These are phyloP conservation scores for Neonectria neomacrospora DNA, from an alignment of 2,329 filamentous ascomycete genomes.

Conservation along the genomic window DNA sequence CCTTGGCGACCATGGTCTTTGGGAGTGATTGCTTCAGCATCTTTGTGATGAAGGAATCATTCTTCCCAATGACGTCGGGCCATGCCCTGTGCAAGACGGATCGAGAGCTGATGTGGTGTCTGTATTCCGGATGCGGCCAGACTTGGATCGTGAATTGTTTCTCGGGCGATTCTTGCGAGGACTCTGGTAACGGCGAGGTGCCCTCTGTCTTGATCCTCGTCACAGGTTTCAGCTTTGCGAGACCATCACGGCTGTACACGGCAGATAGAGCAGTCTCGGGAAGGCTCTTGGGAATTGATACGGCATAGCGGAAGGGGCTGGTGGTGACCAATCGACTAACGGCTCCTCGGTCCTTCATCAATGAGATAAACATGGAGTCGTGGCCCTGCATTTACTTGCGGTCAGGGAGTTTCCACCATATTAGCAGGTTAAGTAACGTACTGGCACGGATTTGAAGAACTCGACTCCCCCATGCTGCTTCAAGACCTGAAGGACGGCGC, in stretches of 20 bases:
- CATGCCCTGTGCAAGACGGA: conserved; percentile 56
- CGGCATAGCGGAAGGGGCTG: conserved; percentile 61
- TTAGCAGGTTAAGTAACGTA: conserved; percentile 15
- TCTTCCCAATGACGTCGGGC: conserved; percentile 49
- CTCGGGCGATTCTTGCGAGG: conserved; percentile 22
- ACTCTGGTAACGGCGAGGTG: neutral
- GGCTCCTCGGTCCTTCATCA: conserved; percentile 55
- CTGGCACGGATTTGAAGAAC: conserved; percentile 56
- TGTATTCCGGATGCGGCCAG: conserved; percentile 52
- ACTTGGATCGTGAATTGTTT: conserved; percentile 57
- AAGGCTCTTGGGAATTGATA: conserved; percentile 46
- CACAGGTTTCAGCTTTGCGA: conserved; percentile 19
- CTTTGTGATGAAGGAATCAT: conserved; percentile 50
- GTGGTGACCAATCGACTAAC: conserved; percentile 53
- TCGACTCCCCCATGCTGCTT: conserved; percentile 62
- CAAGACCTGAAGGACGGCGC: conserved; percentile 64
- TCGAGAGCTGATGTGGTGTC: conserved; percentile 52
- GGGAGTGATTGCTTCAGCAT: conserved; percentile 55
- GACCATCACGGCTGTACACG: conserved; percentile 37
- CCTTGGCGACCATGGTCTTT: conserved; percentile 49
- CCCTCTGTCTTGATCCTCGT: conserved; percentile 13
- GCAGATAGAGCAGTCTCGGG: conserved; percentile 50
- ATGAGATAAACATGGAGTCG: conserved; percentile 61
- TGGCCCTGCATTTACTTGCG: conserved; percentile 52
- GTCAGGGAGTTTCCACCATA: neutral